These are phyloP conservation scores for Candida cerambycidarum DNA, from an alignment of 805 yeast genomes.

Conservation along the genomic window DNA sequence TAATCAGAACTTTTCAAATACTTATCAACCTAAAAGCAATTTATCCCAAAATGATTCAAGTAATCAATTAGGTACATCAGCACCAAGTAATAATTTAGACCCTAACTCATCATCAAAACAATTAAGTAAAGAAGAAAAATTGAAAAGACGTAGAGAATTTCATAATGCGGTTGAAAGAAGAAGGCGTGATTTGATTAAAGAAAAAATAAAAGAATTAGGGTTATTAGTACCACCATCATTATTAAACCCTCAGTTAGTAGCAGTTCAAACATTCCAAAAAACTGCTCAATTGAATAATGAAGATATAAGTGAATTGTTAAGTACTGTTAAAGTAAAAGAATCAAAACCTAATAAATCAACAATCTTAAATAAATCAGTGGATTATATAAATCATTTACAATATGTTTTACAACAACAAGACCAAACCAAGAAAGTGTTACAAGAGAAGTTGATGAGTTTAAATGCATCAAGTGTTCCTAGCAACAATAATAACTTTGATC, in stretches of 20 bases:
- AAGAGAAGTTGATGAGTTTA: conserved; percentile 18
- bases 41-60: background rate
- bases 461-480: background rate
- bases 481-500: background rate
- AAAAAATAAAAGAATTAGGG: conserved; percentile 81
- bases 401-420: conserved; percentile 61
- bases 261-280: conserved; percentile 43
- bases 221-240: conserved; percentile 76
- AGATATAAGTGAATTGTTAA: conserved; percentile 36
- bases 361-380: conserved; percentile 74
- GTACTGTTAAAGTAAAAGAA: conserved; percentile 53
- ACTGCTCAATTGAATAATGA: conserved; percentile 26
- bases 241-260: conserved; percentile 46
- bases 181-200: conserved; percentile 87
- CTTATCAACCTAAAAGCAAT: conserved; percentile 2
- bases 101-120: conserved; percentile 29
- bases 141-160: conserved; percentile 77
- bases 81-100: conserved; percentile 20
- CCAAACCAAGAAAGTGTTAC: conserved; percentile 42
- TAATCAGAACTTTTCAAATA: conserved; percentile 2
- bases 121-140: conserved; percentile 63
- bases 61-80: conserved; percentile 29
- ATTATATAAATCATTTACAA: conserved; percentile 67
- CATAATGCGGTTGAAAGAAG: conserved; percentile 95
- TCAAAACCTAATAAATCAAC: conserved; percentile 81